Percentiles rank a stretch among this genome's conserved stretches.
phyloP scores from a whole-genome alignment of 768 basidiomycete species.

The Pisolithus microcarpus region DNA sequence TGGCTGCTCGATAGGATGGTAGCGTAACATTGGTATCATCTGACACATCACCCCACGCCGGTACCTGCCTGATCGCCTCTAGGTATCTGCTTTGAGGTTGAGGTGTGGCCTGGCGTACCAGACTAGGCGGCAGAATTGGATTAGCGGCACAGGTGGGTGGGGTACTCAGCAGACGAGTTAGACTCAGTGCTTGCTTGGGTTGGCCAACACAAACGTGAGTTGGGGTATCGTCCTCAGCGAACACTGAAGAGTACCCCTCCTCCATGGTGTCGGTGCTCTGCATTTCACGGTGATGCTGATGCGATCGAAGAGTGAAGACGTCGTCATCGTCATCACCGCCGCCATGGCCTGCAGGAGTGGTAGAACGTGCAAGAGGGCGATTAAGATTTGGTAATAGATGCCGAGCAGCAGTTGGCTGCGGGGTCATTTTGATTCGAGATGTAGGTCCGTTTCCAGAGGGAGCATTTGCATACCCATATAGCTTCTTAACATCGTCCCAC shows the following conservation, averaged over 20 bases:
- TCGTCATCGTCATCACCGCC: constrained; percentile 38
- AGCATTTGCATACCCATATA: constrained; percentile 35
- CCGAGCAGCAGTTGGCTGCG: constrained; percentile 10
- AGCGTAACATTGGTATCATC: constrained; percentile 30
- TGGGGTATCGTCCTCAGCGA: too few species aligned
- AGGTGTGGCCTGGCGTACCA: constrained; percentile 24
- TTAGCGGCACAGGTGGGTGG: constrained; percentile 12
- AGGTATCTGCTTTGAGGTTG: constrained; percentile 16
- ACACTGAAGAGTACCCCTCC: constrained; percentile 5
- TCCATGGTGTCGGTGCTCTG: constrained; percentile 14
- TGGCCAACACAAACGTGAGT: too few species aligned
- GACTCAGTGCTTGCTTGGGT: constrained; percentile 7
- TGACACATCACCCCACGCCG: constrained; percentile 31
- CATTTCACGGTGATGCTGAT: constrained; percentile 30
- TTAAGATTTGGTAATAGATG: constrained; percentile 13
- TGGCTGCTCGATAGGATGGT: constrained; percentile 28
- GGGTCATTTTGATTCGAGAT: constrained; percentile 11
- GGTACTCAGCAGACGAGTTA: constrained; percentile 6
- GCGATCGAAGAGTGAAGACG: constrained; percentile 38
- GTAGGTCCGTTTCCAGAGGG: constrained; percentile 4
- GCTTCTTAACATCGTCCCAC: constrained; percentile 65
- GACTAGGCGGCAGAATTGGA: constrained; percentile 20
- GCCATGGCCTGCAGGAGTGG: constrained; percentile 26
- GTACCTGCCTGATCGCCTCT: not conserved
- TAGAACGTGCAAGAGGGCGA: constrained; percentile 18